phyloP scores from a whole-genome alignment of 371 early-diverging fungal genomes.

The Mortierella sp. region DNA sequence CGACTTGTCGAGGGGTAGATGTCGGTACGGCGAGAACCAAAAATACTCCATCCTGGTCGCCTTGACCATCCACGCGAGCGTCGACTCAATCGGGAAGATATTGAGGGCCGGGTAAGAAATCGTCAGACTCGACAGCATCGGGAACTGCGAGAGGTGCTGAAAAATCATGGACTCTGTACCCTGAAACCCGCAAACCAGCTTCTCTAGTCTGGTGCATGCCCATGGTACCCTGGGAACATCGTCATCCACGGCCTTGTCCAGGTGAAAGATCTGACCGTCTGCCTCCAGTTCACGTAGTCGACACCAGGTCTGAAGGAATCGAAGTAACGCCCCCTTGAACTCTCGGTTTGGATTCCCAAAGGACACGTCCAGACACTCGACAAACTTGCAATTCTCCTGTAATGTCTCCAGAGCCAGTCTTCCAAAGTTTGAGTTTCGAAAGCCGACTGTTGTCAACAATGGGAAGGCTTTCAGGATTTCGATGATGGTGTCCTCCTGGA shows the following conservation, averaged over 20 bases:
- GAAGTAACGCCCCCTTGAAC: constrained; percentile 27
- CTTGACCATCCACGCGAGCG: constrained; percentile 29
- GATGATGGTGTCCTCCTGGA: constrained; percentile 42
- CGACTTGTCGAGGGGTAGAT: constrained; percentile 16
- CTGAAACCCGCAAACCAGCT: constrained; percentile 43
- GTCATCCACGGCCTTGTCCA: constrained; percentile 24
- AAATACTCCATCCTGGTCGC: constrained; percentile 41
- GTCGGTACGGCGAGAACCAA: constrained; percentile 37
- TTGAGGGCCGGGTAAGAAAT: constrained; percentile 26
- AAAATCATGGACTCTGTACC: constrained; percentile 45
- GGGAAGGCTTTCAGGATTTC: constrained; percentile 43
- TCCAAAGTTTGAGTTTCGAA: constrained; percentile 36
- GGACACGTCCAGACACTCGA: constrained; percentile 42
- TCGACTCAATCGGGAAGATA: constrained; percentile 26
- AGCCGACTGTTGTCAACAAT: constrained; percentile 34
- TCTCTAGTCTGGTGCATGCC: constrained; percentile 36
- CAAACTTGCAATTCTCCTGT: constrained; percentile 25
- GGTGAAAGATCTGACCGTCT: constrained; percentile 33
- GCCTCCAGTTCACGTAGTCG: constrained; percentile 35
- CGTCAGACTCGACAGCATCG: constrained; percentile 22
- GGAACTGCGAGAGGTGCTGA: constrained; percentile 33
- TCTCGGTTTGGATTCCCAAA: constrained; percentile 21
- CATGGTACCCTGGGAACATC: constrained; percentile 20
- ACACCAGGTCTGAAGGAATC: constrained; percentile 30
- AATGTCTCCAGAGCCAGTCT: constrained; percentile 30